These are phyloP conservation scores for Scheffersomyces stambukii DNA, from an alignment of 1,139 yeast genomes.

Conservation along the genomic window DNA sequence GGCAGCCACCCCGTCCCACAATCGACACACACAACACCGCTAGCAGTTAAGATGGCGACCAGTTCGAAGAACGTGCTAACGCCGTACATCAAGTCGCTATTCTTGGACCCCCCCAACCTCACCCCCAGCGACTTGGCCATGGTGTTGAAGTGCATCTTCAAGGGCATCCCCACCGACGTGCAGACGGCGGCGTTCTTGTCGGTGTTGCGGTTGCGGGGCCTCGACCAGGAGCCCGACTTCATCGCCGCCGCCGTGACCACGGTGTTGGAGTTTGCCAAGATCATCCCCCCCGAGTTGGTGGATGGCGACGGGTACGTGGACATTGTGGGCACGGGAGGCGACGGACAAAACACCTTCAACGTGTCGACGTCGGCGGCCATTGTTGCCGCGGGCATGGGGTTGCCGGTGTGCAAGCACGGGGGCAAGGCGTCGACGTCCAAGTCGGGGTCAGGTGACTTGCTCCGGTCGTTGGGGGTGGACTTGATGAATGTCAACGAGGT, in stretches of 20 bases:
- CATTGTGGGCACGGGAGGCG: conserved; percentile 98
- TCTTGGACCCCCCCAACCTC: conserved; percentile 55
- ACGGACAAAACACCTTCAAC: conserved; percentile 93
- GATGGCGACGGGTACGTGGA: conserved; percentile 63
- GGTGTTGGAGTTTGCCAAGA: conserved; percentile 57
- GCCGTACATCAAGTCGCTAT: conserved; percentile 61
- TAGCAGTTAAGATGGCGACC: no score
- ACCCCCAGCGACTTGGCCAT: conserved; percentile 56
- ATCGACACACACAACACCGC: no score
- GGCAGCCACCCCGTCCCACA: no score
- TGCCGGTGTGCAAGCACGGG: conserved; percentile 85
- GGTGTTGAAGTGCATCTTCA: conserved; percentile 58
- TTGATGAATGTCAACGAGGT: conserved; percentile 58
- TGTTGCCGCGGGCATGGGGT: conserved; percentile 87
- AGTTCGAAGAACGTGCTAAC: conserved; percentile 44
- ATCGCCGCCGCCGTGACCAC: conserved; percentile 84
- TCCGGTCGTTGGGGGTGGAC: conserved; percentile 73
- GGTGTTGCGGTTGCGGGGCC: conserved; percentile 63
- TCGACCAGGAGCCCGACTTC: conserved; percentile 79
- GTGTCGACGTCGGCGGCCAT: conserved; percentile 95
- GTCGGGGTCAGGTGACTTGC: conserved; percentile 90
- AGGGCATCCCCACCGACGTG: conserved; percentile 58
- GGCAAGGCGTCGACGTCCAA: conserved; percentile 93
- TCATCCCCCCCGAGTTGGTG: conserved; percentile 39
- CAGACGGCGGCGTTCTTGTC: conserved; percentile 80